phyloP scores from a whole-genome alignment of 495 filamentous ascomycete genomes.

The Xylaria curta region DNA sequence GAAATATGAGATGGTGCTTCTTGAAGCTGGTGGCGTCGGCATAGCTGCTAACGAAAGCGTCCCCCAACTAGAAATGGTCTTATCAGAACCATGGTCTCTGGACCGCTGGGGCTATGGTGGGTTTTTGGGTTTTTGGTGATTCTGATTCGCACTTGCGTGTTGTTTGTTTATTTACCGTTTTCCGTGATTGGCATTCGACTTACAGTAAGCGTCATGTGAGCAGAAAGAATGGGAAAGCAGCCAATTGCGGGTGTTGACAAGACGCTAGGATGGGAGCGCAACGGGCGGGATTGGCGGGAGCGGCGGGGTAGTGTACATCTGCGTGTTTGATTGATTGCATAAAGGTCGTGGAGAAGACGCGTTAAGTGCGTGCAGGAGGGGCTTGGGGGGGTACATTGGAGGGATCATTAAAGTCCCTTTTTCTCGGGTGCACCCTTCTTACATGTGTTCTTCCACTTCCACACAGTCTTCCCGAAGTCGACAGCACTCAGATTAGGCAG shows the following conservation, averaged over 20 bases:
- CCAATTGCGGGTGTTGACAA: slow-evolving; percentile 25
- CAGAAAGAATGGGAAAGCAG: background rate
- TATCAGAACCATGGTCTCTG: background rate
- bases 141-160: slow-evolving; percentile 19
- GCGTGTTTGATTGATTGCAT: slow-evolving; percentile 28
- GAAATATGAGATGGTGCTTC: background rate
- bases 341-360: slow-evolving; percentile 23
- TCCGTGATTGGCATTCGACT: slow-evolving; percentile 13
- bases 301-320: slow-evolving; percentile 19
- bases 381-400: background rate
- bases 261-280: background rate
- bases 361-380: slow-evolving; percentile 28
- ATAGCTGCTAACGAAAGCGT: background rate
- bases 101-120: background rate
- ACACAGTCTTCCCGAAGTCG: background rate
- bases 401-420: background rate
- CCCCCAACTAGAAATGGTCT: background rate
- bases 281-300: slow-evolving; percentile 24
- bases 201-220: slow-evolving; percentile 28
- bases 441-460: background rate
- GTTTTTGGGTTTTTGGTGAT: slow-evolving; percentile 2
- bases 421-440: background rate
- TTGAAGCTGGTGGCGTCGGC: background rate
- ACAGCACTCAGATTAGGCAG: background rate
- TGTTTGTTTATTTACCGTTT: slow-evolving; percentile 28